Base-by-base conservation (phyloP, 345 rosid genomes). In the Gossypium herbaceum region DNA sequence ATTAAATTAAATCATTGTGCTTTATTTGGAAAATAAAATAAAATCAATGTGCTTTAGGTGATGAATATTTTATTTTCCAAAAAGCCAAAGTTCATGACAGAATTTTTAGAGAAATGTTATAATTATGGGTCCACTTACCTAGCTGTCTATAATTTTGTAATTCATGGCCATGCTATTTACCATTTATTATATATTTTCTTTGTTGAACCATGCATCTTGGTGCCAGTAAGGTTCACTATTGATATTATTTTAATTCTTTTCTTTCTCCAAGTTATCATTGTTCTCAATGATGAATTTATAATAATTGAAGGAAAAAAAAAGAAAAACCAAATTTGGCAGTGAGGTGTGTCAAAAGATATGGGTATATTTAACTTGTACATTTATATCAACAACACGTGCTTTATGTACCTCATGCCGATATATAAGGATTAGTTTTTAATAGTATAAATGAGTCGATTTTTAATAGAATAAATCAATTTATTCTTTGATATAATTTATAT, bases 371-470 rank as follows among this genome's bases (percentile, higher is more conserved):
- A 5, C 41, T 34, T 4, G 7, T 34, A 5, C 41, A 34, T 34
- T 34, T 34, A 34, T 34, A 34, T 34, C 41, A 34, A 4, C 41
- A 34, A 1, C 0, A 34, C 0, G 39, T 34, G 7, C 0, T 34
- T 1, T 1, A 34, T 34, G 41, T 34, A 34, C 41, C 0, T 34
- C 7, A 0, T 34, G 0, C 0, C 5, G 41, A 34, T 34, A 5
- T 34, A 5, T 34, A 5, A 0, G 0, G 1, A 6, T 34, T 0
- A 5, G 0, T 5, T 34, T 34, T 34, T 34, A 34, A 34, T 34
- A 34, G 7, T 34, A 1, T 34, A 34, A 34, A 34, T 34, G 0
- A 1, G 6, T 34, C 1, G 1, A 1, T 5, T 6, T 34, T 5
- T 34, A 34, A 34, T 5, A 5, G 41, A 34, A 34, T 1, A 34